Base-by-base conservation (phyloP, 345 rosid species). In the Turnera subulata region DNA sequence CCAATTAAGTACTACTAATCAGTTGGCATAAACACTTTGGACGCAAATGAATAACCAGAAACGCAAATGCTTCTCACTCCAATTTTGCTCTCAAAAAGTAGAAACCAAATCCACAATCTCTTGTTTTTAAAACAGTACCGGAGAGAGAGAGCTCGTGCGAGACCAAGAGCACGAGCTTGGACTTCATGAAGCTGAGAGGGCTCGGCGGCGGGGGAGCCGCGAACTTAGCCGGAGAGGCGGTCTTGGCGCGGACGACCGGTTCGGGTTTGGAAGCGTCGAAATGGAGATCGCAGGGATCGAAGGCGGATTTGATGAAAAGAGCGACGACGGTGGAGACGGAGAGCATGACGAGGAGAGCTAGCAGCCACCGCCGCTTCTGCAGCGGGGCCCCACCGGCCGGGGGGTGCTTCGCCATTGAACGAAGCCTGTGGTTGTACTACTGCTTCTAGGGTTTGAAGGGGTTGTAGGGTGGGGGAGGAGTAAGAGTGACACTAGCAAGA, bases 121-220 rank as follows among this genome's bases (percentile, higher is more conserved):
- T 29, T 8, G 4, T 8, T n/a, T n/a, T n/a, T n/a, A 18, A 46
- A 0, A 51, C 29, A 49, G 32, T 70, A 77, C 76, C 82, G 18
- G 82, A 73, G 33, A 78, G 72, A 16, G 78, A 78, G 52, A 78
- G 76, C 69, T 78, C 74, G 19, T 78, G 78, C 11, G 82, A 78
- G 64, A 78, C 78, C 54, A 73, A 35, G 22, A 78, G 74, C 24
- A 78, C 82, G 16, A 47, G 64, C 69, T 63, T 75, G 6, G 83
- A 72, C 73, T 72, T 78, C 83, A 78, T 78, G 63, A 78, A 78
- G 25, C 69, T 50, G 50, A 78, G 83, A 0, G 83, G 80, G 48
- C 64, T 78, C 18, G 75, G 70, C 21, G 64, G 46, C 22, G 46
- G 11, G 12, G 38, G 29, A 12, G 22, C 35, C 8, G 35, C 35